Base-by-base conservation (phyloP, 148 eudicot genomes). In the Selenicereus undatus region DNA sequence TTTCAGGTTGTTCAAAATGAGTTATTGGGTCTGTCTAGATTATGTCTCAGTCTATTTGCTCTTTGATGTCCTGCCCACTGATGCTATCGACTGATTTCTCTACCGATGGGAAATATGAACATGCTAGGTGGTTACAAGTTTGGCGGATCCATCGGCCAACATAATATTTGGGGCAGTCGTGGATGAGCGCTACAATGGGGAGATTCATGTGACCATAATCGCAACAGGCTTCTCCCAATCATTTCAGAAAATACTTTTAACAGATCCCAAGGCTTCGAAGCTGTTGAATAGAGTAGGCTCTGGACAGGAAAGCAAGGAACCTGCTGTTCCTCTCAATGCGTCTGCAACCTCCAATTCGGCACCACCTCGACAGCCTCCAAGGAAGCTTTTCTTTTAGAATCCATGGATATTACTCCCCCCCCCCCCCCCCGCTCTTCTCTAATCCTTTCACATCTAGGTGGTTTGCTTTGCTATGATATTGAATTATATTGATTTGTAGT, bases 141-240 rank as follows among this genome's bases (percentile, higher is more conserved):
- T 96, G 87, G 99, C 99, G 18, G 99, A 96, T 83, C 99, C 99
- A 51, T 89, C 98, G 1, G 99, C 99, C 0, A 96, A 96, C 87
- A 96, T 96, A 69, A 96, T 96, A 87, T 96, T 96, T 80, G 99
- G 99, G 58, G 99, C 99, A 56, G 99, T 96, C 72, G 98, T 96
- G 73, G 99, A 96, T 83, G 99, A 96, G 29, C 91, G 99, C 24
- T 96, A 90, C 87, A 93, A 91, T 32, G 99, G 99, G 73, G 99
- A 94, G 89, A 91, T 96, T 65, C 99, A 96, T 58, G 98, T 96
- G 62, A 96, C 99, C 2, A 91, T 96, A 18, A 89, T 96, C 48
- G 99, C 99, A 22, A 96, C 99, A 58, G 99, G 98, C 62, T 96
- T 96, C 81, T 85, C 93, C 13, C 98, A 96, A 71, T 96, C 99